These are phyloP conservation scores for Cladosporium cucumerinum DNA, from an alignment of 2,329 filamentous ascomycete species.

Conservation along the genomic window DNA sequence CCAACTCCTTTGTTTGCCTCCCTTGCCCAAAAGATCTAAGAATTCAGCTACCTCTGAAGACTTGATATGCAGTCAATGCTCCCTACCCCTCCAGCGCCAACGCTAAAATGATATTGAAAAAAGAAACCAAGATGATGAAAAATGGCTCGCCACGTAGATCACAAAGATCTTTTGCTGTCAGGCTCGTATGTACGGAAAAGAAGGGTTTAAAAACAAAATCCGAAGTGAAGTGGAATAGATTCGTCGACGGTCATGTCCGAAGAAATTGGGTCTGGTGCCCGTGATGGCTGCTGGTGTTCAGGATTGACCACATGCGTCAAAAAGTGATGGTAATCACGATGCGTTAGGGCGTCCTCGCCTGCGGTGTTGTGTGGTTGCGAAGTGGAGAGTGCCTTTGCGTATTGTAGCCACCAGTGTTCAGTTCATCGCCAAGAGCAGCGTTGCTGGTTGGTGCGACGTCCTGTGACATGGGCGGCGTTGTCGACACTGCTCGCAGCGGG, in stretches of 20 bases:
- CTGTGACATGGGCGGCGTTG: neutral
- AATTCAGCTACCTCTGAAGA: neutral
- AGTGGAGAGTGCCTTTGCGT: neutral
- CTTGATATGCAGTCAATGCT: slow-evolving; percentile 1
- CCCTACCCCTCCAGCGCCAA: slow-evolving; percentile 8
- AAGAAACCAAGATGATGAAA: neutral
- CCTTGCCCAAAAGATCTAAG: neutral
- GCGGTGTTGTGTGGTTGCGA: slow-evolving; percentile 1
- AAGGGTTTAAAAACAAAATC: neutral
- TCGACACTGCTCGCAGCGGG: slow-evolving; percentile 12
- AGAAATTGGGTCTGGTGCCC: neutral
- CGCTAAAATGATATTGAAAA: neutral
- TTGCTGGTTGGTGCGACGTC: neutral
- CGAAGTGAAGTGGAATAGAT: neutral
- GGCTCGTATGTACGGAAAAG: neutral
- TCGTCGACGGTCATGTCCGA: slow-evolving; percentile 8
- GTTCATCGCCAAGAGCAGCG: neutral
- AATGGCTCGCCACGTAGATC: neutral
- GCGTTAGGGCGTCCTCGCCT: neutral
- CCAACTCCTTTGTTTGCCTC: neutral
- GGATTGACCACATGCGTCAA: neutral
- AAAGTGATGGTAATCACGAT: neutral
- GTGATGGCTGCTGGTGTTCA: neutral
- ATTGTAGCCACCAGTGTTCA: neutral
- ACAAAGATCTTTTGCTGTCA: neutral